Percentiles rank a stretch among this genome's conserved stretches.
These are phyloP conservation scores for Penicillium palitans DNA, from an alignment of 2,329 filamentous ascomycete genomes.

Conservation along the genomic window DNA sequence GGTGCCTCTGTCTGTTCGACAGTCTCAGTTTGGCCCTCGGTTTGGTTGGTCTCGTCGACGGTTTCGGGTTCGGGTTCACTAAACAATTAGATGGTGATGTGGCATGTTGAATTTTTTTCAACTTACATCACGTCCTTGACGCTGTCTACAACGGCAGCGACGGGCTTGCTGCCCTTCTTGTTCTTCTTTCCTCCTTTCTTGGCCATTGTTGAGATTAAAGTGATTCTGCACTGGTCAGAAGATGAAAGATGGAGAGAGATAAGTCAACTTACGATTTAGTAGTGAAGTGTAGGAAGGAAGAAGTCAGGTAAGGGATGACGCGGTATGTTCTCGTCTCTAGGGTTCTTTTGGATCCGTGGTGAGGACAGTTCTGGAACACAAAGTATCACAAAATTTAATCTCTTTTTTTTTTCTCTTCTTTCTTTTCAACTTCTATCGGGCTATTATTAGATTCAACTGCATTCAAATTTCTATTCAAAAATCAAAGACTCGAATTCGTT, in stretches of 20 bases:
- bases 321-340: slow-evolving; percentile 18
- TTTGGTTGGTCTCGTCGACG: slow-evolving; percentile 25
- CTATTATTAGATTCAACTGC: slow-evolving; percentile 2
- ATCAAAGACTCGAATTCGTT: background rate
- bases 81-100: slow-evolving; percentile 4
- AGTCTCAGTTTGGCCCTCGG: slow-evolving; percentile 22
- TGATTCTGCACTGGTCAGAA: slow-evolving; percentile 16
- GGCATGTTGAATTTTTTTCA: background rate
- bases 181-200: slow-evolving; percentile 41
- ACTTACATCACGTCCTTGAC: slow-evolving; percentile 37
- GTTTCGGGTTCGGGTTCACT: slow-evolving; percentile 26
- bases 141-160: slow-evolving; percentile 18
- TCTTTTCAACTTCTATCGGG: background rate
- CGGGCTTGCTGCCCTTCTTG: slow-evolving; percentile 32
- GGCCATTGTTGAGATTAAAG: slow-evolving; percentile 26
- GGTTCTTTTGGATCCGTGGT: slow-evolving; percentile 6
- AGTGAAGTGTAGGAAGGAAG: slow-evolving; percentile 17
- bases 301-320: slow-evolving; percentile 25
- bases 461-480: background rate
- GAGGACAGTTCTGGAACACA: slow-evolving; percentile 11
- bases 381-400: slow-evolving; percentile 4
- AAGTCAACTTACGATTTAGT: slow-evolving; percentile 7
- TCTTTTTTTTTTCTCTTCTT: background rate
- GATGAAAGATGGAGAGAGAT: background rate
- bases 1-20: slow-evolving; percentile 18